Evolutionary conservation across 495 filamentous ascomycete genomes (phyloP), one percentile per base, ranked within the genome.

Genomic region (Lophiotrema nucula): DNA sequence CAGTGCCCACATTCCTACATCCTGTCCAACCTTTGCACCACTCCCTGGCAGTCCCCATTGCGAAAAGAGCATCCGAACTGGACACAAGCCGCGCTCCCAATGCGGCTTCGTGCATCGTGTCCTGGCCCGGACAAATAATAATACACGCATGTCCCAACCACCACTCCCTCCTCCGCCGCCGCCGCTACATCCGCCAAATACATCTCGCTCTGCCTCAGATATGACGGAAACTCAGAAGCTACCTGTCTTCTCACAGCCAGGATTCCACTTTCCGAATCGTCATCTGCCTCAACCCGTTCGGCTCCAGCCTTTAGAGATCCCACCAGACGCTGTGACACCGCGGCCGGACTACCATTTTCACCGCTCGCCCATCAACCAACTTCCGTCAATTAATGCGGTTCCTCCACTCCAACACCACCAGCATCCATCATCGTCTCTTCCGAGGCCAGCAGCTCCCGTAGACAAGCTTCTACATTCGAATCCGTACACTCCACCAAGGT

Each of bases 61-160:
- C 35, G 24, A 44, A 45, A 42, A 31, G 47, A 63, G 45, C 53
- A 23, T 58, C 53, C 37, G 26, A 63, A 26, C 42, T 53, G 46
- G 38, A 45, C 56, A 60, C 60, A 64, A 49, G 51, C 52, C 35
- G 56, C 16, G 33, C 45, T 44, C 65, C 62, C 47, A 60, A 68
- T 68, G 62, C 62, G 62, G 65, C 53, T 62, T 54, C 65, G 57
- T 68, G 66, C 59, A 61, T 61, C 53, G 33, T 58, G 65, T 65
- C 62, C 58, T 44, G 37, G 41, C 44, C 45, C 53, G 51, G 58
- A 63, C 58, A 64, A 65, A 48, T 60, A 70, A 67, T 62, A 65
- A 53, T 48, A 48, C 66, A 68, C 69, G 65, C 61, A 71, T 71
- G 69, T 67, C 69, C 55, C 62, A 64, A 72, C 68, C 66, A 65